Conservation (phyloP, 208 protist genomes). For the Leishmania lainsoni region DNA sequence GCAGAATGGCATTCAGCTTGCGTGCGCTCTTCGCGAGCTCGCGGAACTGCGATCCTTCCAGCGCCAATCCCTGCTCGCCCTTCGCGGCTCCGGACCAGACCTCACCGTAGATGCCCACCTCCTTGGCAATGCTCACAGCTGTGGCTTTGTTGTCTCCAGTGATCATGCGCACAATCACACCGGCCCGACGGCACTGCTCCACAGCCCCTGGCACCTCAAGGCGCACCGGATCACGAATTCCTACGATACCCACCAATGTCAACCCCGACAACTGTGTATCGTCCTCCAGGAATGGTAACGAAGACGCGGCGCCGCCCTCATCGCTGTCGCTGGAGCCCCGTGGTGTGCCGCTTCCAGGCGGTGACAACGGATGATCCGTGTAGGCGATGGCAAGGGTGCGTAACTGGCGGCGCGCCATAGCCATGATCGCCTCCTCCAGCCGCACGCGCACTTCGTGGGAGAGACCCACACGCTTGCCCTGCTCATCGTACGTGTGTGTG, state of each 20-base stretch:
- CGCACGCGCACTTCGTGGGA: constrained; percentile 34
- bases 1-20: constrained; percentile 52
- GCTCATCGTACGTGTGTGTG: constrained; percentile 34
- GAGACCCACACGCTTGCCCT: constrained; percentile 40
- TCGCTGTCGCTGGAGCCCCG: constrained; percentile 3
- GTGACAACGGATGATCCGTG: constrained; percentile 28
- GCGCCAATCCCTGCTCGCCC: constrained; percentile 42
- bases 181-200: constrained; percentile 85
- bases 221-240: constrained; percentile 94
- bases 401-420: constrained; percentile 54
- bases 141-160: constrained; percentile 95
- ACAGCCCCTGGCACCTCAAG: constrained; percentile 93
- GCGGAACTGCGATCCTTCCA: constrained; percentile 93
- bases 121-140: constrained; percentile 91
- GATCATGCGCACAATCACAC: constrained; percentile 96
- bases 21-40: constrained; percentile 62
- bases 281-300: constrained; percentile 47
- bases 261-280: constrained; percentile 23
- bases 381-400: constrained; percentile 83
- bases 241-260: constrained; percentile 78
- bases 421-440: constrained; percentile 50
- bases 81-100: constrained; percentile 24
- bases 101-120: constrained; percentile 33
- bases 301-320: constrained; percentile 44
- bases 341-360: neutral